Conservation (phyloP, 768 basidiomycete genomes). For the Cystofilobasidium ferigula region DNA sequence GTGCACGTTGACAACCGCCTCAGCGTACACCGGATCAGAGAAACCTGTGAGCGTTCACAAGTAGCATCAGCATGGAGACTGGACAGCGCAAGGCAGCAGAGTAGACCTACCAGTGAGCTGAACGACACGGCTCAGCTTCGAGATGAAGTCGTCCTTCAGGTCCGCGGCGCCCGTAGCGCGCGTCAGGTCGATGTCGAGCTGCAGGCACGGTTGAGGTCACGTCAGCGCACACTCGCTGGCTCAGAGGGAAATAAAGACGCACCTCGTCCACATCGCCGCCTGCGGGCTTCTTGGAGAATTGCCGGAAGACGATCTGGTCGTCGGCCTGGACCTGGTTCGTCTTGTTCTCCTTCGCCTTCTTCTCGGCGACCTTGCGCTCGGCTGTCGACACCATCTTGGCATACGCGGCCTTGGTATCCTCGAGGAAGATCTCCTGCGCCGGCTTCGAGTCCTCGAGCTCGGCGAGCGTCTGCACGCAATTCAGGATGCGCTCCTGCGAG, state of each 20-base stretch:
- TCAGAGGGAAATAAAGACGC: constrained; percentile 23
- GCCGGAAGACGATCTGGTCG: constrained; percentile 80
- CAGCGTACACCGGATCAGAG: constrained; percentile 96
- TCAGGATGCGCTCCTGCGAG: constrained; percentile 88
- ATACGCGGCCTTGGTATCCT: constrained; percentile 81
- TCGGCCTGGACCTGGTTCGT: constrained; percentile 68
- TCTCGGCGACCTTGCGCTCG: constrained; percentile 87
- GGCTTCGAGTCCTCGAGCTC: constrained; percentile 51
- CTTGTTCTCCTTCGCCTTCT: constrained; percentile 69
- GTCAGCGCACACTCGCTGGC: background rate
- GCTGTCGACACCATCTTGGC: constrained; percentile 91
- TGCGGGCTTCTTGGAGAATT: constrained; percentile 82
- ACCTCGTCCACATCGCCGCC: constrained; percentile 55
- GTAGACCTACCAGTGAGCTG: constrained; percentile 66
- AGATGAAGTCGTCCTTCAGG: constrained; percentile 81
- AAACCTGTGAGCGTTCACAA: constrained; percentile 50
- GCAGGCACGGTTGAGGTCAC: background rate
- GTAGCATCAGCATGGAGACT: background rate
- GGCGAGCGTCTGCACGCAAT: constrained; percentile 86
- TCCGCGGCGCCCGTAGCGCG: constrained; percentile 78
- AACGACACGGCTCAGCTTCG: constrained; percentile 81
- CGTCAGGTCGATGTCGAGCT: constrained; percentile 83
- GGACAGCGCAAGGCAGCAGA: background rate
- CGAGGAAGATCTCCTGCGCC: constrained; percentile 43
- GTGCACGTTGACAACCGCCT: constrained; percentile 94